Percentiles rank a stretch among this genome's conserved stretches.
Conservation (phyloP, 2,329 filamentous ascomycete genomes). For the Venturia asperata region DNA sequence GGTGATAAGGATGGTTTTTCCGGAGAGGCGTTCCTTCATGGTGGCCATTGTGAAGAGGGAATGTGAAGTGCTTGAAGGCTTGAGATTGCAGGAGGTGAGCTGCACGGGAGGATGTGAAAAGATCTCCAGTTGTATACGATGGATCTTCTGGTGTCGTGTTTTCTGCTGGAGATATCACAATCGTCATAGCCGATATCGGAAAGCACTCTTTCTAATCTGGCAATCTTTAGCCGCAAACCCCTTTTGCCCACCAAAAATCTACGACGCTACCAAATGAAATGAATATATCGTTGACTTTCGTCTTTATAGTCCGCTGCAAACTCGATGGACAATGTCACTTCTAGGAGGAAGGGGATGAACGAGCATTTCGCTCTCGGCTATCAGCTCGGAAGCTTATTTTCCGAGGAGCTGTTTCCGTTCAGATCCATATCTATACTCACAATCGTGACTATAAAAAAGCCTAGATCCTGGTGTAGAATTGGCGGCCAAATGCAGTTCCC, state of each 20-base stretch:
- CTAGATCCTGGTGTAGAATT: no score
- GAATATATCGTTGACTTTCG: not conserved
- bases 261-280: not conserved
- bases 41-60: constrained; percentile 38
- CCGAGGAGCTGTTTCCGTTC: no score
- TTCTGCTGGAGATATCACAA: not conserved
- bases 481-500: no score
- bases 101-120: not conserved
- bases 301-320: not conserved
- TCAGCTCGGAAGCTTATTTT: no score
- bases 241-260: not conserved
- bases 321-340: not conserved
- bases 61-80: not conserved
- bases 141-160: not conserved
- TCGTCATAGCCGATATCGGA: not conserved
- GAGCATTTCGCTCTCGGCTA: no score
- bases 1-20: constrained; percentile 88
- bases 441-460: no score
- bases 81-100: not conserved
- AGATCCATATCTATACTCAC: no score
- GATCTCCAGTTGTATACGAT: not conserved
- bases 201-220: not conserved
- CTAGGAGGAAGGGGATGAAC: no score
- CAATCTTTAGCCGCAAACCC: not conserved
- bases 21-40: constrained; percentile 74